A percentile compares a stretch with the other conserved stretches of the same genome.
Conservation (phyloP, 495 filamentous ascomycete species). For the Bryoglossum gracile region DNA sequence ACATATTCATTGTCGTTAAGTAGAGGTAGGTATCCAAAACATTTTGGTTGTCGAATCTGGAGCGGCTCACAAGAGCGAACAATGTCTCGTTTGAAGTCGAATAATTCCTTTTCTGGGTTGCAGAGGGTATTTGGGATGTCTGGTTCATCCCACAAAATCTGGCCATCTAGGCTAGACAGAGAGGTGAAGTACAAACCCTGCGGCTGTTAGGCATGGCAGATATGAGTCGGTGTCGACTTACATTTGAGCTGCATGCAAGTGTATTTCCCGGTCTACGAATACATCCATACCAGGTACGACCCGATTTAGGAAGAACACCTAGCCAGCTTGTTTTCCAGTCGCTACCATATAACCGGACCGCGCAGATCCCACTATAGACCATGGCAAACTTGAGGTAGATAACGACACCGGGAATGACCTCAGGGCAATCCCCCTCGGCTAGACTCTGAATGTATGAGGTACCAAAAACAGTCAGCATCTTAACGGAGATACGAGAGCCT, state of each 20-base stretch:
- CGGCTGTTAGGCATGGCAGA: constrained; percentile 1
- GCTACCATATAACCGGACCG: constrained; percentile 9
- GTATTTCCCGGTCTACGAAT: not conserved
- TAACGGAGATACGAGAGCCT: not conserved
- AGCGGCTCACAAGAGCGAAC: not conserved
- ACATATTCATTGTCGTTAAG: constrained; percentile 4
- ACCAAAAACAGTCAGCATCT: not conserved
- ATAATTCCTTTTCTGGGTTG: constrained; percentile 9
- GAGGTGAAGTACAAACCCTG: constrained; percentile 8
- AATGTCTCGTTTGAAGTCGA: constrained; percentile 13
- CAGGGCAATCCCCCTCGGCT: not conserved
- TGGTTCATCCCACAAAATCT: constrained; percentile 12
- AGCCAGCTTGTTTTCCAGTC: constrained; percentile 16
- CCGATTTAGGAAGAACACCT: constrained; percentile 6
- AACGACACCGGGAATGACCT: not conserved
- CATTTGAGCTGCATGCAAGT: constrained; percentile 3
- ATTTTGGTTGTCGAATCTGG: constrained; percentile 1
- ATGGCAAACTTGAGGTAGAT: not conserved
- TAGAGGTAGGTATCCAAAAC: constrained; percentile 17
- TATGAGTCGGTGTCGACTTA: constrained; percentile 4
- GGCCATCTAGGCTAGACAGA: not conserved
- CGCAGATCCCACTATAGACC: constrained; percentile 4
- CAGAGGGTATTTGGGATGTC: constrained; percentile 2
- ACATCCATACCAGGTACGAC: constrained; percentile 9
- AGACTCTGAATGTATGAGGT: not conserved